A percentile compares a stretch with the other conserved stretches of the same genome.
phyloP scores from a whole-genome alignment of 345 rosid species.

The Populus nigra region DNA sequence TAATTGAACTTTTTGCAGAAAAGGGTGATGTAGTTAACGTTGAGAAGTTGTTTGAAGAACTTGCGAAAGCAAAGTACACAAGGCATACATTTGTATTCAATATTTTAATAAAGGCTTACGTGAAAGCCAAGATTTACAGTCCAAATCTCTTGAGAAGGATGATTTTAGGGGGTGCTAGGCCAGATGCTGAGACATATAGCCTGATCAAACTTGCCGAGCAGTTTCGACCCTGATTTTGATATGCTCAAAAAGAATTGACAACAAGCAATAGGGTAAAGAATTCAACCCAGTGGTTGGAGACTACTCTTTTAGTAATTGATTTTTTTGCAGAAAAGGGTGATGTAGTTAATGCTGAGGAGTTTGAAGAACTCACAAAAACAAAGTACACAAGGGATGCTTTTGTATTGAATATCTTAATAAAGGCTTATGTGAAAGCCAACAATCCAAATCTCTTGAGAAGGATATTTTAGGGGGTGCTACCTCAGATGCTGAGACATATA shows the following conservation, averaged over 20 bases:
- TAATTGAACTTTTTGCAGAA: slow-evolving; percentile 68
- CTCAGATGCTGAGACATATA: slow-evolving; percentile 89
- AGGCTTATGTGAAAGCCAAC: slow-evolving; percentile 76
- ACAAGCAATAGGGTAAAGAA: slow-evolving; percentile 50
- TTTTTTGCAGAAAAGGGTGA: slow-evolving; percentile 75
- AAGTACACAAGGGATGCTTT: slow-evolving; percentile 68
- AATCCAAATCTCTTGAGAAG: slow-evolving; percentile 76
- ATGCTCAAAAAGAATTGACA: slow-evolving; percentile 17
- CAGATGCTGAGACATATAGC: slow-evolving; percentile 91
- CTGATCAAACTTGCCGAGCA: slow-evolving; percentile 73
- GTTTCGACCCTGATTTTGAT: slow-evolving; percentile 25
- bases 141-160: slow-evolving; percentile 80
- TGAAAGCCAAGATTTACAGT: slow-evolving; percentile 62
- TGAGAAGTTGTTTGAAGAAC: slow-evolving; percentile 72
- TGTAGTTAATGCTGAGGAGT: slow-evolving; percentile 57
- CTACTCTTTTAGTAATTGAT: slow-evolving; percentile 64
- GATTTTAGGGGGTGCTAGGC: slow-evolving; percentile 87
- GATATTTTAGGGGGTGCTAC: slow-evolving; percentile 84
- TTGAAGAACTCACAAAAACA: slow-evolving; percentile 60
- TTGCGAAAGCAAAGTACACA: slow-evolving; percentile 59
- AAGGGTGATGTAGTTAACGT: slow-evolving; percentile 67
- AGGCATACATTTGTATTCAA: slow-evolving; percentile 79
- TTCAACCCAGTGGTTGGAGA: slow-evolving; percentile 89
- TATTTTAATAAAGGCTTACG: slow-evolving; percentile 74
- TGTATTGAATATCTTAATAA: slow-evolving; percentile 70